phyloP scores from a whole-genome alignment of 78 protist genomes.

The Andalucia godoyi region DNA sequence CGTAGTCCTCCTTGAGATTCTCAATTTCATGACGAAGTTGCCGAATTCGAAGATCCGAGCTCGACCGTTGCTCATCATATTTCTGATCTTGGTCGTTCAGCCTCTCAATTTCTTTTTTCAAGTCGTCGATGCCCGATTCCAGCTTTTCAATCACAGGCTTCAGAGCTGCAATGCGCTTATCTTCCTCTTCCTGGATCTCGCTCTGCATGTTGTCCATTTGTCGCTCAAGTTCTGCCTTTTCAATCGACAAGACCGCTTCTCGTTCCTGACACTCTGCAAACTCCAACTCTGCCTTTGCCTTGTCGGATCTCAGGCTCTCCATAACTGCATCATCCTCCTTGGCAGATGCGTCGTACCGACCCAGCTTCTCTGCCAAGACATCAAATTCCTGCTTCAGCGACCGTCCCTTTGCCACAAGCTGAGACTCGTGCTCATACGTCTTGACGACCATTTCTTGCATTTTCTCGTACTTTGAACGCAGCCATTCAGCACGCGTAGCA shows the following conservation, averaged over 20 bases:
- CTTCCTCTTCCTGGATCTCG: conserved; percentile 9
- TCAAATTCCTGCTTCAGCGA: background rate
- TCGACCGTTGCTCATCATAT: background rate
- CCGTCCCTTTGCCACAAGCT: conserved; percentile 2
- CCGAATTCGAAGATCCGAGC: background rate
- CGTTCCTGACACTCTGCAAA: conserved; percentile 7
- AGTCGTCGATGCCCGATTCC: background rate
- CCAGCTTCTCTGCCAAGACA: background rate
- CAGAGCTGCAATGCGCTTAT: background rate
- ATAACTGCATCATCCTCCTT: background rate
- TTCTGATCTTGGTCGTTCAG: background rate
- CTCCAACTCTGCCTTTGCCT: conserved; percentile 4
- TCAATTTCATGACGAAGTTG: background rate
- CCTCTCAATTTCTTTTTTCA: background rate
- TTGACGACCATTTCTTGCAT: conserved; percentile 5
- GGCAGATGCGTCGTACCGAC: background rate
- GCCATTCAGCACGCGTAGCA: background rate
- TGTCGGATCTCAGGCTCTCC: conserved; percentile 1
- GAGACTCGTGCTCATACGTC: background rate
- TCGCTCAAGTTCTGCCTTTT: conserved; percentile 8
- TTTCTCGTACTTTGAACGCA: background rate
- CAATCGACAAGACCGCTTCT: conserved; percentile 9
- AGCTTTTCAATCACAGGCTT: conserved; percentile 5
- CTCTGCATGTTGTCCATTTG: background rate
- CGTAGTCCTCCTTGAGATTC: background rate